Percentiles rank a stretch among this genome's conserved stretches.
These are phyloP conservation scores for Geotrichum reessii DNA, from an alignment of 1,139 yeast genomes.

Conservation along the genomic window DNA sequence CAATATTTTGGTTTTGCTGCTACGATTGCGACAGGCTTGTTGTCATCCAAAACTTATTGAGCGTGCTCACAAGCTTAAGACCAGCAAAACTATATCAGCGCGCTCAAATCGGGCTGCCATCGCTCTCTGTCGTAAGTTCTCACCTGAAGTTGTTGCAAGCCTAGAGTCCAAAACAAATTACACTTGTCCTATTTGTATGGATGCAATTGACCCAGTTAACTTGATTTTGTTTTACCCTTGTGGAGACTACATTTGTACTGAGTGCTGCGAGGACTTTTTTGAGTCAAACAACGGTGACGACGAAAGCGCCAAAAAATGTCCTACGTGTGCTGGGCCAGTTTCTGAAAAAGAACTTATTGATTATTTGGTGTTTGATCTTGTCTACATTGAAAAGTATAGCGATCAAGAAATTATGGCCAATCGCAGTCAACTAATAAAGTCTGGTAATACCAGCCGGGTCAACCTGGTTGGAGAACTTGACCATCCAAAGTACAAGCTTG, in stretches of 20 bases:
- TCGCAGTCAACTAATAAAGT: not conserved
- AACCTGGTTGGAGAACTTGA: not conserved
- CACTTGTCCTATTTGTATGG: conserved; percentile 66
- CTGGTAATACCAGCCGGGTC: not conserved
- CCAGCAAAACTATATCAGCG: conserved; percentile 14
- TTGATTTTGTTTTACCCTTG: conserved; percentile 34
- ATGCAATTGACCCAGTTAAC: conserved; percentile 46
- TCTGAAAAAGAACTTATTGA: conserved; percentile 24
- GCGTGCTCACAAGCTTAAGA: conserved; percentile 43
- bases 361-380: conserved; percentile 27
- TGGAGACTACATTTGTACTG: conserved; percentile 34
- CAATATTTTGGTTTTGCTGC: conserved; percentile 62
- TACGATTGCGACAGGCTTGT: conserved; percentile 86
- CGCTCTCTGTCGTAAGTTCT: conserved; percentile 23
- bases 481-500: not conserved
- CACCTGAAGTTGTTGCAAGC: conserved; percentile 22
- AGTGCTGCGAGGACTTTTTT: conserved; percentile 28
- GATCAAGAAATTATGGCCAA: conserved; percentile 23
- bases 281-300: conserved; percentile 16
- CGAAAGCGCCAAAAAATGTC: conserved; percentile 21
- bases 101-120: conserved; percentile 20
- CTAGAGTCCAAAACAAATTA: conserved; percentile 33
- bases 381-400: conserved; percentile 23
- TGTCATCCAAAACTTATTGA: conserved; percentile 75
- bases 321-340: conserved; percentile 24